Conservation (phyloP, 2,329 filamentous ascomycete species). For the Verticillium klebahnii region DNA sequence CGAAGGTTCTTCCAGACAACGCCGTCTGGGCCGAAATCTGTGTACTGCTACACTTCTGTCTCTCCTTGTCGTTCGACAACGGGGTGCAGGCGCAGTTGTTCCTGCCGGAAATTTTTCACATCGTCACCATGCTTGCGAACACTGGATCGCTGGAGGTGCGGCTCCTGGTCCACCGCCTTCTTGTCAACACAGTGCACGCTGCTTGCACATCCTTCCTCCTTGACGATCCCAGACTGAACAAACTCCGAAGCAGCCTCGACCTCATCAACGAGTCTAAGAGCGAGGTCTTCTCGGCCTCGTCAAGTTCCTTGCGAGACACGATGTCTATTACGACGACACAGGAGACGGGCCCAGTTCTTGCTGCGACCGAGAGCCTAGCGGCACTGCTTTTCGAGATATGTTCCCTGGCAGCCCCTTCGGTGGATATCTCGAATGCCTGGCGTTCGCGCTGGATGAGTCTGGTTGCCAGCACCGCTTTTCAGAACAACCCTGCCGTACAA, state of each 20-base stretch:
- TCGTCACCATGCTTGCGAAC: constrained; percentile 67
- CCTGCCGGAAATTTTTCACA: constrained; percentile 64
- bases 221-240: constrained; percentile 53
- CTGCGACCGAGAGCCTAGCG: constrained; percentile 57
- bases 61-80: constrained; percentile 63
- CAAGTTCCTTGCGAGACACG: constrained; percentile 43
- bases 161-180: constrained; percentile 54
- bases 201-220: constrained; percentile 62
- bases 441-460: constrained; percentile 70
- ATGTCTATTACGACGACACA: constrained; percentile 50
- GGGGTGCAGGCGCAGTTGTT: constrained; percentile 64
- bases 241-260: constrained; percentile 51
- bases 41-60: constrained; percentile 60
- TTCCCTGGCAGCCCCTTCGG: constrained; percentile 56
- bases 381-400: constrained; percentile 60
- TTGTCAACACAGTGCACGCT: constrained; percentile 64
- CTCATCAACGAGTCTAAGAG: constrained; percentile 55
- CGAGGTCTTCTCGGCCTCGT: constrained; percentile 51
- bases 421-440: constrained; percentile 64
- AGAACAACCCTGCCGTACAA: constrained; percentile 68
- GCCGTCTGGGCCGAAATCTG: constrained; percentile 67
- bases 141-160: constrained; percentile 55
- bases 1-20: constrained; percentile 60
- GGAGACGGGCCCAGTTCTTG: constrained; percentile 46
- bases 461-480: constrained; percentile 67